Percentiles rank a stretch among this genome's conserved stretches.
These are phyloP conservation scores for Sechiopsis laciniata DNA, from an alignment of 306 rosid genomes.

Conservation along the genomic window DNA sequence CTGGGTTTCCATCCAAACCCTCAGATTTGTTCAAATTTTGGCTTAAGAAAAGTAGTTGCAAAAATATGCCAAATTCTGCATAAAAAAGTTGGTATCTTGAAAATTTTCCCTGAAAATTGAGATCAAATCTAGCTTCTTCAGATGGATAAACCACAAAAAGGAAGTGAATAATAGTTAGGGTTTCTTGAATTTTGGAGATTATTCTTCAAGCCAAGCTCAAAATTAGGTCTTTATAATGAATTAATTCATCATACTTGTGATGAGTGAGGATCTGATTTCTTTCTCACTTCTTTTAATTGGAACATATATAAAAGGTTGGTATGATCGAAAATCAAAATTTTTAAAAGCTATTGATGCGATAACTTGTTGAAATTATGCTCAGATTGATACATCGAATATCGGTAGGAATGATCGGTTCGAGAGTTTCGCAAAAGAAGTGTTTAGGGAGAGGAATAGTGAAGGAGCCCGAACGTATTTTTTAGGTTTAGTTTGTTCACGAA, in stretches of 20 bases:
- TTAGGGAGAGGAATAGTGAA: background rate
- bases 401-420: background rate
- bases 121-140: background rate
- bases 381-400: background rate
- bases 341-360: background rate
- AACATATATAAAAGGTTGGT: background rate
- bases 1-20: constrained; percentile 36
- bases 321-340: background rate
- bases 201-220: background rate
- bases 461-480: background rate
- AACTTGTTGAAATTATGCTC: background rate
- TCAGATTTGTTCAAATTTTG: background rate
- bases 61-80: background rate
- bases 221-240: constrained; percentile 1
- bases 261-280: background rate
- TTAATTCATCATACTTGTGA: background rate
- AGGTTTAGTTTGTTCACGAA: background rate
- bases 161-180: constrained; percentile 32
- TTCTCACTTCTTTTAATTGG: background rate
- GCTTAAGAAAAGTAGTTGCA: too few relatives aligned
- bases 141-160: background rate
- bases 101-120: background rate
- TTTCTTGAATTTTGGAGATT: constrained; percentile 26
- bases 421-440: background rate
- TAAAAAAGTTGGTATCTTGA: background rate